Evolutionary conservation across 768 basidiomycete species (phyloP).

Genomic region (Agaricus bisporus): DNA sequence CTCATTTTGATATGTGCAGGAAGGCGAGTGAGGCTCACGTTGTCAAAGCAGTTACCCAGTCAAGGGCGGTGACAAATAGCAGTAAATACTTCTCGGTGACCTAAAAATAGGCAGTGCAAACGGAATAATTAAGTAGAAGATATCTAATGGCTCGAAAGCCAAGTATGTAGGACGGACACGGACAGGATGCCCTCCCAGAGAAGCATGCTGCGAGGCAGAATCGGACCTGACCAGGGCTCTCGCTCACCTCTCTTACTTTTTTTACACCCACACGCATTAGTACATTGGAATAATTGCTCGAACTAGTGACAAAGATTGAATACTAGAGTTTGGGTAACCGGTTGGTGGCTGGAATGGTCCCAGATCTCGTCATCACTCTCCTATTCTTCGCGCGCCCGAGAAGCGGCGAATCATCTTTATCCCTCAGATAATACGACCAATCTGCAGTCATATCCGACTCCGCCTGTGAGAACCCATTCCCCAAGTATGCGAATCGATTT

Average conservation of each 20-base stretch:
- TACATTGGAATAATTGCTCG: no score
- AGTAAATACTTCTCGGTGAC: background rate
- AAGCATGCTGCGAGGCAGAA: no score
- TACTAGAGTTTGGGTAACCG: no score
- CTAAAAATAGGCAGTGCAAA: background rate
- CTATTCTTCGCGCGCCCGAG: conserved; percentile 16
- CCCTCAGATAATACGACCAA: conserved; percentile 25
- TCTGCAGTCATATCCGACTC: conserved; percentile 26
- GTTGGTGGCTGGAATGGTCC: background rate
- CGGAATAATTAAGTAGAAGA: no score
- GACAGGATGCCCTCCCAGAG: no score
- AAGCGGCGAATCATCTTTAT: conserved; percentile 19
- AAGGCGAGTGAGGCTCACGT: background rate
- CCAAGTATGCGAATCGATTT: conserved; percentile 29
- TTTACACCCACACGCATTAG: no score
- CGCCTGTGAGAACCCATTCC: conserved; percentile 28
- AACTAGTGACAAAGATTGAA: no score
- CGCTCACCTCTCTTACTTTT: no score
- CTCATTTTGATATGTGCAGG: conserved; percentile 33
- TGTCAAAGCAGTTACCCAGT: background rate
- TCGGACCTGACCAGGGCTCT: no score
- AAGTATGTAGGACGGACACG: no score
- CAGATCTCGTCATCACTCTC: conserved; percentile 1
- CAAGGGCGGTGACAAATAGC: conserved; percentile 1
- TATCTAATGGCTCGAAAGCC: no score